Base-by-base conservation (phyloP, 495 filamentous ascomycete genomes). In the Penicillium soppii region DNA sequence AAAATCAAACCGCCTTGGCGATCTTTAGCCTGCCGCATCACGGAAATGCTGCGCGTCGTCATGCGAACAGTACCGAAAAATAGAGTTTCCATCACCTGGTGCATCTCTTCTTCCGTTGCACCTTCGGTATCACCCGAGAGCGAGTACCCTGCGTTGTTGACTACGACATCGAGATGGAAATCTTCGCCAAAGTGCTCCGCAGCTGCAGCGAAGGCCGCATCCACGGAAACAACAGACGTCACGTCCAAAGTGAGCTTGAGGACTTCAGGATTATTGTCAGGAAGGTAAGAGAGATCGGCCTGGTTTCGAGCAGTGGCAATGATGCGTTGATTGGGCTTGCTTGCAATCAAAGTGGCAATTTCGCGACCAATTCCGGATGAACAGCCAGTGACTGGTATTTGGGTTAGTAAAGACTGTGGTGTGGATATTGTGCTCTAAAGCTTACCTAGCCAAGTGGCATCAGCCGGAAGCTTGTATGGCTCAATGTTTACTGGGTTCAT, bases 11-110 rank as follows among this genome's bases (percentile, higher is more conserved):
- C 82, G 17, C 80, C 80, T 21, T 57, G 58, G 16, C 63, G 62
- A 9, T 26, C 23, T 5, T 61, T 56, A 7, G 53, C 50, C 25
- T 62, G 72, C 13, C 79, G 69, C 58, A 83, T 67, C 10, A 81
- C 64, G 5, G 67, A 58, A 41, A 83, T 47, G 1, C 70, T 73
- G 29, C 66, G 61, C 40, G 62, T 66, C 5, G 70, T 77, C 8
- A 80, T 47, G 13, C 58, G 47, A 1, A 79, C 71, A 17, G 72
- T 62, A n/a, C 79, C 80, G 68, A 71, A 83, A 69, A 81, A 84
- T 58, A 77, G 75, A 26, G 77, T 76, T n/a, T 81, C 79, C 42
- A 83, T 53, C 29, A 74, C 48, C 4, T 48, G 53, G n/a, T 69
- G 71, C 7, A 68, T 59, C 43, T 72, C 64, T 5, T 58, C 53